Evolutionary conservation across 805 yeast genomes (phyloP), one percentile per base, ranked within the genome.

Genomic region (Saturnispora gosingensis): DNA sequence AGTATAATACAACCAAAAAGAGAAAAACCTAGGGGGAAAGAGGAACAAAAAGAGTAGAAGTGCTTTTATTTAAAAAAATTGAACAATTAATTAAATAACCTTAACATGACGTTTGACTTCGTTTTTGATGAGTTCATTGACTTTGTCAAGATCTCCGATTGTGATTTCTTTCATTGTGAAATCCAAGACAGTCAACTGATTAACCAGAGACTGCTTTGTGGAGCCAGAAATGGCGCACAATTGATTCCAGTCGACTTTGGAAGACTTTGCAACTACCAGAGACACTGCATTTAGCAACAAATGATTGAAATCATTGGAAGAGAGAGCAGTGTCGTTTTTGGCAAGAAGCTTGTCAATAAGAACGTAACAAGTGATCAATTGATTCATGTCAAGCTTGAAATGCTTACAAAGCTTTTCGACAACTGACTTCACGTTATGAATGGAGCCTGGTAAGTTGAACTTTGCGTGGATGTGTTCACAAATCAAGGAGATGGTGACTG

Each of bases 31-130:
- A 30, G 11, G 36, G 36, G n/a, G 18, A 48, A 27, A 36, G 28
- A 9, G 18, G 18, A 40, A 27, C 24, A 40, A 24, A 18, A 24
- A 22, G 7, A 24, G 25, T 13, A 22, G n/a, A 24, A 7, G 18
- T 13, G 4, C 3, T 13, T 5, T 27, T 18, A 18, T 25, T 25
- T 25, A 25, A 8, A 25, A 10, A 18, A 6, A 38, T 1, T 5
- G 28, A 25, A 7, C 27, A 25, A 25, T 38, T 18, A 20, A 9
- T 49, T 45, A 59, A 16, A 58, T 51, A 34, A 57, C 50, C 47
- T 60, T 60, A 27, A 61, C 58, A 35, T 59, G 47, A 27, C 54
- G 55, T 20, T 52, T 50, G 7, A 61, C 57, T 48, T 57, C 60
- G 4, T 46, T 32, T 35, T 54, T 46, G 35, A 61, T 44, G 5